Conservation (phyloP, 2,329 filamentous ascomycete species). For the Penicillium sp. region DNA sequence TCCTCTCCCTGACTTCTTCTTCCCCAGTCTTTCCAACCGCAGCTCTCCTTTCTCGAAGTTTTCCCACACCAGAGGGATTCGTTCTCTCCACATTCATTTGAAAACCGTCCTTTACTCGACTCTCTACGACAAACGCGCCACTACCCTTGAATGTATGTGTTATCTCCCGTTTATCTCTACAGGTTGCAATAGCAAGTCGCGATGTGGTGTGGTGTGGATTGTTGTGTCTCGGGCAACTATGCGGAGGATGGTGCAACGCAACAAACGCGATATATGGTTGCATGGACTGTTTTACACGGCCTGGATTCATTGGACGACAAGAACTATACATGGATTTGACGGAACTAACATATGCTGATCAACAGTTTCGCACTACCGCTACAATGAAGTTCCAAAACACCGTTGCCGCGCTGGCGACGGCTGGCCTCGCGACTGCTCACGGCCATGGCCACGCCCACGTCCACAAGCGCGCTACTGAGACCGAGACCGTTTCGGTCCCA, state of each 20-base stretch:
- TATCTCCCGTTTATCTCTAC: background rate
- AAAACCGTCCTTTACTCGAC: constrained; percentile 24
- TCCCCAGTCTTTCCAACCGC: constrained; percentile 14
- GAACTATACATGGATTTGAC: background rate
- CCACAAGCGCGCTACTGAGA: constrained; percentile 36
- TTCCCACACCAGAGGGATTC: constrained; percentile 36
- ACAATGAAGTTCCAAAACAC: constrained; percentile 36
- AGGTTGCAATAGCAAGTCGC: background rate
- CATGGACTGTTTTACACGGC: background rate
- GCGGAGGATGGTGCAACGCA: background rate
- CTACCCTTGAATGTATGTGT: constrained; percentile 28
- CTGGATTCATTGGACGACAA: background rate
- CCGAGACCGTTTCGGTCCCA: constrained; percentile 48
- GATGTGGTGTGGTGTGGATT: background rate
- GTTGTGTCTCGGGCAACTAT: background rate
- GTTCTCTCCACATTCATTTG: constrained; percentile 37
- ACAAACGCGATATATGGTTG: background rate
- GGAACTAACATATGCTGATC: background rate
- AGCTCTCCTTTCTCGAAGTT: constrained; percentile 18
- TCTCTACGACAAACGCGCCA: constrained; percentile 26
- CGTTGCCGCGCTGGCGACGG: constrained; percentile 35
- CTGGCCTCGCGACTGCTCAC: constrained; percentile 37
- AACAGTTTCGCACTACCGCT: constrained; percentile 4
- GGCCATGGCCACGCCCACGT: constrained; percentile 38
- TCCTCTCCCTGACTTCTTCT: constrained; percentile 18